Evolutionary conservation across 768 basidiomycete species (phyloP).

Genomic region (Pleurotus citrinopileatus): DNA sequence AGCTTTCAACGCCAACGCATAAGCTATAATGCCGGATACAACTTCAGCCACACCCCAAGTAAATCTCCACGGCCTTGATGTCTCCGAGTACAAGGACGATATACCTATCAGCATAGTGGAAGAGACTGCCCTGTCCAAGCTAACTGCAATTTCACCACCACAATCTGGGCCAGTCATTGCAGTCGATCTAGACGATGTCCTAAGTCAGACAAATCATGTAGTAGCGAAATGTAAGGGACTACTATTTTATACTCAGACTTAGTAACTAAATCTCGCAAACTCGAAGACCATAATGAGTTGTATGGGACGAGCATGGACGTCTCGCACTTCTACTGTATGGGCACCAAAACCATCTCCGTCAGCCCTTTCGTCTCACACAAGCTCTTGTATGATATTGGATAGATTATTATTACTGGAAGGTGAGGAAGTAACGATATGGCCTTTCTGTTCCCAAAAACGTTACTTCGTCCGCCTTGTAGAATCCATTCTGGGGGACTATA

Average conservation of each 20-base stretch:
- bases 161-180: slow-evolving; percentile 45
- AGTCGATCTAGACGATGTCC: slow-evolving; percentile 67
- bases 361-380: not conserved
- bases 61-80: slow-evolving; percentile 3
- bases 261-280: not conserved
- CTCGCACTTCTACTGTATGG: slow-evolving; percentile 61
- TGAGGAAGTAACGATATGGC: slow-evolving; percentile 16
- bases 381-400: slow-evolving; percentile 3
- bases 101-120: not conserved
- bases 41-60: not conserved
- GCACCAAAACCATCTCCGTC: not conserved
- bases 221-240: slow-evolving; percentile 56
- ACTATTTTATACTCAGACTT: not conserved
- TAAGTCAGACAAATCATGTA: slow-evolving; percentile 56
- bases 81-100: slow-evolving; percentile 6
- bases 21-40: too few species aligned
- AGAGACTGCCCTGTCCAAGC: not conserved
- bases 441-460: not conserved
- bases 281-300: slow-evolving; percentile 62
- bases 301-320: slow-evolving; percentile 57
- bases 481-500: slow-evolving; percentile 61
- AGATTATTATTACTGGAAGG: slow-evolving; percentile 83
- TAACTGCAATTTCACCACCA: slow-evolving; percentile 19
- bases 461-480: slow-evolving; percentile 24
- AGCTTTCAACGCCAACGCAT: not conserved